These are phyloP conservation scores for Globisporangium echinulatum DNA, from an alignment of 352 stramenopile genomes.

Conservation along the genomic window DNA sequence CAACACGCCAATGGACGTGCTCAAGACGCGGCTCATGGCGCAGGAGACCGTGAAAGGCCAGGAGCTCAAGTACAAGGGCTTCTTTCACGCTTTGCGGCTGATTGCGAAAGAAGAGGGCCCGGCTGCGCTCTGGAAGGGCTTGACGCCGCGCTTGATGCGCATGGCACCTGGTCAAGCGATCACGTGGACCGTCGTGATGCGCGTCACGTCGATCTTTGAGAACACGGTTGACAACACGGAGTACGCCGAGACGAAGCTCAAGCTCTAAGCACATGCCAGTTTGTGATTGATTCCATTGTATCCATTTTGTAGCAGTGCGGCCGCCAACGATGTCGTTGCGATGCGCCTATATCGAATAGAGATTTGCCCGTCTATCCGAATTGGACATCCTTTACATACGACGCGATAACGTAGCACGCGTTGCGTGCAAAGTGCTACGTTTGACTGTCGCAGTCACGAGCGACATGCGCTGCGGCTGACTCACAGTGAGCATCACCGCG, in stretches of 20 bases:
- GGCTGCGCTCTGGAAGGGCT: conserved; percentile 94
- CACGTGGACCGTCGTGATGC: conserved; percentile 91
- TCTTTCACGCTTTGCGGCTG: conserved; percentile 89
- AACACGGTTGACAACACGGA: conserved; percentile 77
- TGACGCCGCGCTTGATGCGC: conserved; percentile 92
- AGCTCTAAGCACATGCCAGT: conserved; percentile 34
- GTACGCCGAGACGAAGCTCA: conserved; percentile 50
- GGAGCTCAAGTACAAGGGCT: conserved; percentile 94
- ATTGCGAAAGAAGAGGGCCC: conserved; percentile 94
- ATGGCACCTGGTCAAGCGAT: conserved; percentile 97
- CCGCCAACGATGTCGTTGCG: neutral
- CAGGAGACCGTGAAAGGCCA: conserved; percentile 86
- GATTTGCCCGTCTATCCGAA: neutral
- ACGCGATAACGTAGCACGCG: neutral
- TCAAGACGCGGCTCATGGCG: conserved; percentile 93
- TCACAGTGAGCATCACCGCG: neutral
- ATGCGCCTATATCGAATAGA: neutral
- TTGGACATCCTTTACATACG: neutral
- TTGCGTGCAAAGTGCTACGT: too few species aligned
- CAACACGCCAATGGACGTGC: conserved; percentile 90
- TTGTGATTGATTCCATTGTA: neutral
- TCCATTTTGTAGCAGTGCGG: neutral
- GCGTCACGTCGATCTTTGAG: conserved; percentile 85
- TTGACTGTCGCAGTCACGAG: too few species aligned
- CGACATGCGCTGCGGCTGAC: too few species aligned